A percentile compares a stretch with the other conserved stretches of the same genome.
These are phyloP conservation scores for Kazachstania viticola DNA, from an alignment of 805 yeast species.

Conservation along the genomic window DNA sequence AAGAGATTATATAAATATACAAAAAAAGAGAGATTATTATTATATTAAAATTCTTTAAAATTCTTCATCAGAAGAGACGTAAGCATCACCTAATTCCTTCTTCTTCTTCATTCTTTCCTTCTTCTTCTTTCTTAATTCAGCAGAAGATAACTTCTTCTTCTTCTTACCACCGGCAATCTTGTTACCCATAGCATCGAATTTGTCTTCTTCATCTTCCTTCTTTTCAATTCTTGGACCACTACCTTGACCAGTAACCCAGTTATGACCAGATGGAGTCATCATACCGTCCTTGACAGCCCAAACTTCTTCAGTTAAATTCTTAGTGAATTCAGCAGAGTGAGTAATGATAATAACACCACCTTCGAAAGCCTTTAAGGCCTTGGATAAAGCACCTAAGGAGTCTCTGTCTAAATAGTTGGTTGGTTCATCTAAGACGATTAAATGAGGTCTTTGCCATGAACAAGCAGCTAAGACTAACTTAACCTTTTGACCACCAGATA, in stretches of 20 bases:
- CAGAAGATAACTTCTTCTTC: slow-evolving; percentile 95
- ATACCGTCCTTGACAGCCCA: slow-evolving; percentile 98
- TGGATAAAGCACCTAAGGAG: slow-evolving; percentile 97
- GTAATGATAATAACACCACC: slow-evolving; percentile 99
- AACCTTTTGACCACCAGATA: slow-evolving; percentile 99
- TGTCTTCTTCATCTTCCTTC: slow-evolving; percentile 94
- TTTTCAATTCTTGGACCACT: slow-evolving; percentile 98
- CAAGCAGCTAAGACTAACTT: slow-evolving; percentile 99
- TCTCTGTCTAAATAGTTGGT: slow-evolving; percentile 98
- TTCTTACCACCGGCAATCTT: slow-evolving; percentile 93
- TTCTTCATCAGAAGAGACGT: slow-evolving; percentile 94
- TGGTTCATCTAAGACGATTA: slow-evolving; percentile 99
- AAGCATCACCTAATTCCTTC: slow-evolving; percentile 99
- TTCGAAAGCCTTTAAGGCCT: slow-evolving; percentile 95
- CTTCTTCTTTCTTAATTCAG: slow-evolving; percentile 99
- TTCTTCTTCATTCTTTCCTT: slow-evolving; percentile 99
- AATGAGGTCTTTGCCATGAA: slow-evolving; percentile 99
- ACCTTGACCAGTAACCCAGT: slow-evolving; percentile 99
- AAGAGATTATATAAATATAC: no score
- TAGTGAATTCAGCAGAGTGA: slow-evolving; percentile 99
- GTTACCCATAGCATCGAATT: slow-evolving; percentile 99
- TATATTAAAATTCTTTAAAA: slow-evolving; percentile 26
- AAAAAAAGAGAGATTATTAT: background rate
- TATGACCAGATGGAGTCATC: slow-evolving; percentile 99
- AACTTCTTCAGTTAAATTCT: slow-evolving; percentile 98